A percentile compares a stretch with the other conserved stretches of the same genome.
Evolutionary conservation across 441 rosid genomes (phyloP).

Genomic region (Pelargonium citronellum): DNA sequence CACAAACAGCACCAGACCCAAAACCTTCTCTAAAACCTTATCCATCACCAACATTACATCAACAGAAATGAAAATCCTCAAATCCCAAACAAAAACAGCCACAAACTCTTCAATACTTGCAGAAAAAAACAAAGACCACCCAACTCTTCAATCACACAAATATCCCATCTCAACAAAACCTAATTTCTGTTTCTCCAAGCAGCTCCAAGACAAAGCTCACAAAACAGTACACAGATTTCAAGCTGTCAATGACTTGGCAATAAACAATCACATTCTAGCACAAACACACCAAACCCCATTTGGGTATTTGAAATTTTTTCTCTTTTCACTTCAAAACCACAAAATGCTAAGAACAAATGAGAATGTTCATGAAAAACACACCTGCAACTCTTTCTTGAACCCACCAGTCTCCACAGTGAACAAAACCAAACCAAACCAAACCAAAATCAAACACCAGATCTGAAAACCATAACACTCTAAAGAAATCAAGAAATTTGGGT

Average conservation of each 20-base stretch:
- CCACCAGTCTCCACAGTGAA: conserved; percentile 9
- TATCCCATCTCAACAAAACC: neutral
- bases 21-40: conserved; percentile 27
- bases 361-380: conserved; percentile 18
- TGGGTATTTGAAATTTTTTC: conserved; percentile 12
- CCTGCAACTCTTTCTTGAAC: conserved; percentile 19
- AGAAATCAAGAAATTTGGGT: neutral
- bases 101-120: neutral
- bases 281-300: conserved; percentile 24
- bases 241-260: conserved; percentile 9
- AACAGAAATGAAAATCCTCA: conserved; percentile 7
- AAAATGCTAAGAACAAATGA: conserved; percentile 14
- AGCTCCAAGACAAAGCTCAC: conserved; percentile 2
- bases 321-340: conserved; percentile 10
- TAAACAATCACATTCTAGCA: conserved; percentile 6
- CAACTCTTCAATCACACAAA: neutral
- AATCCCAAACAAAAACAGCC: neutral
- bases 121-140: neutral
- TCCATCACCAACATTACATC: conserved; percentile 25
- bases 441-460: conserved; percentile 3
- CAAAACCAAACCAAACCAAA: conserved; percentile 6
- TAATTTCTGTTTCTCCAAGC: conserved; percentile 1
- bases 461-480: conserved; percentile 1
- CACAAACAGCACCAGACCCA: conserved; percentile 24
- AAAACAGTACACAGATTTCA: conserved; percentile 11